phyloP scores from a whole-genome alignment of 1,139 yeast species.

The Suhomyces terraborum region DNA sequence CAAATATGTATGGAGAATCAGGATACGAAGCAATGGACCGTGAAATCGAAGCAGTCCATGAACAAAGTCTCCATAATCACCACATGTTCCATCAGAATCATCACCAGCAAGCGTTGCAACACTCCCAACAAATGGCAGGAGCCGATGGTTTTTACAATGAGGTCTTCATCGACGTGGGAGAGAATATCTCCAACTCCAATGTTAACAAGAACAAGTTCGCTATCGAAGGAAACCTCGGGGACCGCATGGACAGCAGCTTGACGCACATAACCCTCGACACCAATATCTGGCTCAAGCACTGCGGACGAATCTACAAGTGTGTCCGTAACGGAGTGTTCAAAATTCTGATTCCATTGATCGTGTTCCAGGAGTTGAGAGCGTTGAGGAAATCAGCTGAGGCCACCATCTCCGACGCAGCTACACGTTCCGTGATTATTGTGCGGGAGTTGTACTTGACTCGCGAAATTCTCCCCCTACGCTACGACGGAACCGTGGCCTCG shows the following conservation, averaged over 20 bases:
- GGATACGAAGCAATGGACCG: constrained; percentile 22
- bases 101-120: constrained; percentile 20
- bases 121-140: constrained; percentile 14
- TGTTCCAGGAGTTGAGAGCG: constrained; percentile 78
- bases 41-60: constrained; percentile 10
- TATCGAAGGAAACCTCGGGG: constrained; percentile 47
- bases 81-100: constrained; percentile 23
- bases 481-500: constrained; percentile 58
- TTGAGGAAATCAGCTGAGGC: constrained; percentile 72
- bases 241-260: constrained; percentile 53
- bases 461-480: constrained; percentile 51
- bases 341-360: constrained; percentile 67
- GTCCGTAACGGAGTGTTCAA: constrained; percentile 60
- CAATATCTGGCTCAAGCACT: constrained; percentile 78
- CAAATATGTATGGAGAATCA: constrained; percentile 14
- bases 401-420: constrained; percentile 77
- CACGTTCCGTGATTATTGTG: constrained; percentile 72
- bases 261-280: constrained; percentile 73
- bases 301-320: constrained; percentile 73
- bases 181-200: constrained; percentile 2
- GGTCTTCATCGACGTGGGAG: constrained; percentile 21
- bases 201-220: constrained; percentile 6
- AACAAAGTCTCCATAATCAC: constrained; percentile 17
- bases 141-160: constrained; percentile 30
- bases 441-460: constrained; percentile 64